A percentile compares a stretch with the other conserved stretches of the same genome.
Evolutionary conservation across 371 early-diverging fungal species (phyloP).

Genomic region (Nematocida sp.): DNA sequence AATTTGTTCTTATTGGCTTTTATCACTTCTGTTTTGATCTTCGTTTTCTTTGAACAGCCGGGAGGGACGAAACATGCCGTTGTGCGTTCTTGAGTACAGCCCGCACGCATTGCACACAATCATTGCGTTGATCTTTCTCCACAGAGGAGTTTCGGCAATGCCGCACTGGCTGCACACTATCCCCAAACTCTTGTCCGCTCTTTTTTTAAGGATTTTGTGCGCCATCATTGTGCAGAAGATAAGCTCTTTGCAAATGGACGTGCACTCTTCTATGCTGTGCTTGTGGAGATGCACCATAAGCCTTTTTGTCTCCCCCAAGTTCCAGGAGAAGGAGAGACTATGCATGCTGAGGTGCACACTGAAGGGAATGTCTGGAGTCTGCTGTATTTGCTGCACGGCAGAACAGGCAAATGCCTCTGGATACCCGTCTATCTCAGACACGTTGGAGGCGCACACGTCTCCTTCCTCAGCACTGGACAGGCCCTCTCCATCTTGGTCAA

Average conservation of each 20-base stretch:
- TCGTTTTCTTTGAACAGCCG: conserved; percentile 16
- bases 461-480: no score
- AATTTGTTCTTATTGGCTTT: no score
- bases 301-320: background rate
- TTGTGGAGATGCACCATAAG: conserved; percentile 23
- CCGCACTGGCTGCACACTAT: conserved; percentile 55
- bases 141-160: conserved; percentile 58
- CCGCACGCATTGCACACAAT: conserved; percentile 64
- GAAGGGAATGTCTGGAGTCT: no score
- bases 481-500: no score
- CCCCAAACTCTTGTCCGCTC: background rate
- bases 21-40: no score
- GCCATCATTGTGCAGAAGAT: background rate
- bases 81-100: conserved; percentile 62
- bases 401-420: no score
- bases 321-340: background rate
- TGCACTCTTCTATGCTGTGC: background rate
- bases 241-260: conserved; percentile 37
- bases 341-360: no score
- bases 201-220: background rate
- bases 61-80: conserved; percentile 44
- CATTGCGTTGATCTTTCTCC: conserved; percentile 53
- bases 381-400: no score
- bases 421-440: no score
- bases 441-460: no score